Evolutionary conservation across 768 basidiomycete genomes (phyloP).

Genomic region (Hortiboletus campestris): DNA sequence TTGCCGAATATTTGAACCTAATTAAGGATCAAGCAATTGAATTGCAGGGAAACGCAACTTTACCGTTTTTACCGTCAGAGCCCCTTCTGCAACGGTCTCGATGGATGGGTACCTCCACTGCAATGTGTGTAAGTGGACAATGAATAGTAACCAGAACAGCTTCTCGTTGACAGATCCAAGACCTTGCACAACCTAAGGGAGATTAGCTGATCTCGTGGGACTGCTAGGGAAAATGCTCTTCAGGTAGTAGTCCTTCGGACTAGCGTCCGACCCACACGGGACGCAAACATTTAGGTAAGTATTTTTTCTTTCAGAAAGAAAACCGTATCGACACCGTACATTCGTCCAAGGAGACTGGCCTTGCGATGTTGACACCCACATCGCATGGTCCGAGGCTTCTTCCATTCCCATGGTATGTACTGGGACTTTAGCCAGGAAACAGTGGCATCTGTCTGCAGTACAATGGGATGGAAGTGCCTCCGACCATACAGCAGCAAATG

Average conservation of each 20-base stretch:
- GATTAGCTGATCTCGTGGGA: not conserved
- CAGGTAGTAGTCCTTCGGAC: slow-evolving; percentile 10
- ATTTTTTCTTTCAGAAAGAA: not conserved
- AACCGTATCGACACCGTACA: not conserved
- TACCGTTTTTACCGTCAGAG: slow-evolving; percentile 8
- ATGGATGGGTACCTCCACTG: not conserved
- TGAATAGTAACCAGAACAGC: not conserved
- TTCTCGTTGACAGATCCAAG: slow-evolving; percentile 2
- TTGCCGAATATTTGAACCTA: slow-evolving; percentile 18
- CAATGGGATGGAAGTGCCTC: slow-evolving; percentile 38
- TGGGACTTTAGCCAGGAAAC: slow-evolving; percentile 29
- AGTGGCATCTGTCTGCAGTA: slow-evolving; percentile 32
- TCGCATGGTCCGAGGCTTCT: slow-evolving; percentile 44
- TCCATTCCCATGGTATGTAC: slow-evolving; percentile 61
- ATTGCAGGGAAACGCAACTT: slow-evolving; percentile 16
- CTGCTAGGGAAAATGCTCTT: not conserved
- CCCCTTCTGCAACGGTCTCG: slow-evolving; percentile 6
- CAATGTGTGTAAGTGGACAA: slow-evolving; percentile 8
- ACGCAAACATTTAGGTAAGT: slow-evolving; percentile 4
- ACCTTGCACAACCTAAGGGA: not conserved
- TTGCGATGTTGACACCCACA: slow-evolving; percentile 23
- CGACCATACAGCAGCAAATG: slow-evolving; percentile 35
- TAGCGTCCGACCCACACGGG: not conserved
- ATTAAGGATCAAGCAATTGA: slow-evolving; percentile 24
- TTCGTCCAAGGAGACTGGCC: slow-evolving; percentile 19